Evolutionary conservation across 148 eudicot genomes (phyloP), one percentile per base, ranked within the genome.

Genomic region (Tetragonia tetragonoides): DNA sequence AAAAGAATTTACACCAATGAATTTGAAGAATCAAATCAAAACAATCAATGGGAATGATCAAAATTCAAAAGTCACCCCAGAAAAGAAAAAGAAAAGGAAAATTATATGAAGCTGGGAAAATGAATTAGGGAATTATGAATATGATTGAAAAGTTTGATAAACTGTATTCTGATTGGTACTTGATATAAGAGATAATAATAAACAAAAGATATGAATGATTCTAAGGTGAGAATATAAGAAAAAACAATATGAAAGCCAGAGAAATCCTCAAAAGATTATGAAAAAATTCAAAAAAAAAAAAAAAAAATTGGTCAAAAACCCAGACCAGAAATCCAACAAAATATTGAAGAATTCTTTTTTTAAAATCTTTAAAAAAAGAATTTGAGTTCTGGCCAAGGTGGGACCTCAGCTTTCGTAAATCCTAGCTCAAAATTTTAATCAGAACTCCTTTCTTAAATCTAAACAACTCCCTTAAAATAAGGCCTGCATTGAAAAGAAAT

Each of bases 301-400:
- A 37, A 75, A 21, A 28, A 28, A 28, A 28, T 28, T 28, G 40
- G 75, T 34, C 17, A 72, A 12, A 54, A 81, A 79, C 67, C 77
- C 64, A 79, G 82, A 78, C 73, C 73, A 79, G 77, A 79, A 66
- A 66, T 79, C 77, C 68, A 66, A 74, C 77, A 79, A 73, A 42
- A 60, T 46, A 37, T 20, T 74, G 41, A 68, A 37, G 34, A 28
- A 28, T 28, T 28, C 34, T 16, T 67, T 5, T 56, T n/a, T 16
- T 1, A 28, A 49, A 49, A n/a, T 44, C 14, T 12, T 6, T 10
- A 14, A 12, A 0, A 49, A 63, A 62, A 15, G 20, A 21, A 78
- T 21, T 3, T 64, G 20, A 18, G 47, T 42, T 80, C 78, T 79
- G 68, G 66, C 39, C 42, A 56, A 79, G 66, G 82, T 28, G 41